Evolutionary conservation across 257 asterid species (phyloP), one percentile per base, ranked within the genome.

Genomic region (Ehretia macrophylla): DNA sequence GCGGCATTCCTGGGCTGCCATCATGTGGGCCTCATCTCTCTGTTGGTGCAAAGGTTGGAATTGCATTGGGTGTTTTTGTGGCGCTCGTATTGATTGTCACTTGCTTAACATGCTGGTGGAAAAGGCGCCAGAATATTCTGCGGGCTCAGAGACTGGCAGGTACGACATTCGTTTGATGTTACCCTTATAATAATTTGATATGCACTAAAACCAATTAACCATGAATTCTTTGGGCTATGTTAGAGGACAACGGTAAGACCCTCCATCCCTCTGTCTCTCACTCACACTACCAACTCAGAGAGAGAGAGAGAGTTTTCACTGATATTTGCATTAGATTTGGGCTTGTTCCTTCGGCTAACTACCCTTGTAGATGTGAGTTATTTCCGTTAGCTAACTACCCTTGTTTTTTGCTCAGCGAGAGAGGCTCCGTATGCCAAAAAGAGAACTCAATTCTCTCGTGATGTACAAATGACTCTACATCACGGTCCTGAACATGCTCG

Each of bases 391-490:
- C 21, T 32, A 49, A 40, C 42, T 50, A 11, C 17, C 19, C 37
- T 40, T 55, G 35, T 48, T 55, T 52, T 45, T 58, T 48, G 12
- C 20, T 68, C 88, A 86, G 99, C 96, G 62, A 82, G 97, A 77
- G 95, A 79, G 18, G 99, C 99, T 35, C 99, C 99, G 1, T 93
- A 89, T 47, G 99, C 99, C 8, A 93, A 86, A 63, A 81, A 86
- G 17, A 72, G 97, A 60, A 93, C 96, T 11, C 85, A 83, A 5
- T 78, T 83, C 65, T 70, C 80, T 39, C 91, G 92, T 0, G 96
- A 85, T 51, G 94, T 89, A 44, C 97, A 93, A 73, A 77, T 89
- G 96, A 45, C 80, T 11, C 78, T 81, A 67, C 86, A 84, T 67
- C 84, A 74, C 47, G 66, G 81, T 77, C 85, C 82, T 4, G 96